These are phyloP conservation scores for Termitomyces bulborhizus DNA, from an alignment of 768 basidiomycete species.

Conservation along the genomic window DNA sequence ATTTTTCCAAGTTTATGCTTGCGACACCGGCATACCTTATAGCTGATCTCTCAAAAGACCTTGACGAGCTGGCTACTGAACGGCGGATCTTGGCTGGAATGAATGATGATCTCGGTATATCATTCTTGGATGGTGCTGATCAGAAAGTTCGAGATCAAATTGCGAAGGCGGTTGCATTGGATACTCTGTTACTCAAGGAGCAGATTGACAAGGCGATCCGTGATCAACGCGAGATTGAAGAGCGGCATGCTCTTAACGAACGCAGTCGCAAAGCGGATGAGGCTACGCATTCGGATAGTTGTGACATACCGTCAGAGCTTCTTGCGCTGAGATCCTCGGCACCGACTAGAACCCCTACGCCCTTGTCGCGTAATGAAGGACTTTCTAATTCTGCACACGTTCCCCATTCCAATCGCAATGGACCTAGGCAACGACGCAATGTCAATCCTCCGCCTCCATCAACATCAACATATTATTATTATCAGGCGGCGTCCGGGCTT, in stretches of 20 bases:
- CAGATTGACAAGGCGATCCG: slow-evolving; percentile 59
- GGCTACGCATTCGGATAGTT: slow-evolving; percentile 2
- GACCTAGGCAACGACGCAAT: slow-evolving; percentile 63
- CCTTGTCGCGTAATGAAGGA: slow-evolving; percentile 4
- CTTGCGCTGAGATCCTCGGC: slow-evolving; percentile 35
- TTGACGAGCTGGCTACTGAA: slow-evolving; percentile 69
- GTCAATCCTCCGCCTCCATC: slow-evolving; percentile 84
- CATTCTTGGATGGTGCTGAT: slow-evolving; percentile 77
- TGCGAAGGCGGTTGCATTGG: slow-evolving; percentile 70
- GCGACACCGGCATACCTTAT: slow-evolving; percentile 85
- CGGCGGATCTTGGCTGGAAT: slow-evolving; percentile 55
- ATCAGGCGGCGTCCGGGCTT: slow-evolving; percentile 88
- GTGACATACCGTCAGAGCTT: slow-evolving; percentile 55
- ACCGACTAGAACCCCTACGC: slow-evolving; percentile 10
- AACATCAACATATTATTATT: slow-evolving; percentile 90
- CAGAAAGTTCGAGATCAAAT: slow-evolving; percentile 74
- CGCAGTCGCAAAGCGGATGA: slow-evolving; percentile 24
- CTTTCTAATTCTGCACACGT: slow-evolving; percentile 9
- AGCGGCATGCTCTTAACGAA: slow-evolving; percentile 28
- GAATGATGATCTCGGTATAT: slow-evolving; percentile 70
- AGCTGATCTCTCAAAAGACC: slow-evolving; percentile 63
- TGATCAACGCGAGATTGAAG: slow-evolving; percentile 48
- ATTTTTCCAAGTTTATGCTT: slow-evolving; percentile 93
- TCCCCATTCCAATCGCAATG: slow-evolving; percentile 32
- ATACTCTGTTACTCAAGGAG: slow-evolving; percentile 56